Base-by-base conservation (phyloP, 208 protist species). In the Wallacemonas sp. region DNA sequence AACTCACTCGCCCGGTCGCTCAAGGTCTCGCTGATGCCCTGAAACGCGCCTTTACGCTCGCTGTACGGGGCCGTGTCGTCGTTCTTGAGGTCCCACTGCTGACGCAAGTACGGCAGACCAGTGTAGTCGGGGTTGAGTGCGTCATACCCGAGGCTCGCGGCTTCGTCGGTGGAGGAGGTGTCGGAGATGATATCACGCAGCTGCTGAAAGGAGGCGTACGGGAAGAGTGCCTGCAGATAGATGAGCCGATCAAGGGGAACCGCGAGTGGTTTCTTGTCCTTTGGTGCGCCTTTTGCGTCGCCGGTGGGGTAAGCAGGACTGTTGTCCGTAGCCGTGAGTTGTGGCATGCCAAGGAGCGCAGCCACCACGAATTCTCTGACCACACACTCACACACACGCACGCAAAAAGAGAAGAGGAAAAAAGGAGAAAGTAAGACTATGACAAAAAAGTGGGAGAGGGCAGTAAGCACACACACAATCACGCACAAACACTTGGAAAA, bases 171-270 rank as follows among this genome's bases (percentile, higher is more conserved):
- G 36, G 44, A 63, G 8, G 68, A 36, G 27, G 77, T 74, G 16
- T 58, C 61, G 26, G 5, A 12, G 14, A 83, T 58, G 36, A 77
- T 57, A 1, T 62, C 48, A 14, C 54, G 39, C 1, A 91, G 62
- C 34, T 81, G 62, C 2, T 77, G 58, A 16, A 72, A 49, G 5
- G 58, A 23, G 1, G 78, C 83, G 55, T 92, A 90, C n/a, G 88
- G 85, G 55, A 84, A 94, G 1, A 94, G 70, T 0, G 83, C 85
- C 33, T 79, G 70, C 9, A 94, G 44, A 29, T 90, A 83, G 12
- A 72, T 58, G 17, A 84, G 34, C 39, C 74, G 66, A 49, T 87
- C 72, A 11, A 36, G 43, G n/a, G 30, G 33, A 6, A 41, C 32
- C 27, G 32, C 27, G 30, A 38, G 17, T 30, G 16, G 52, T 21